phyloP scores from a whole-genome alignment of 164 flowering plant species.

The Litsea cubeba region DNA sequence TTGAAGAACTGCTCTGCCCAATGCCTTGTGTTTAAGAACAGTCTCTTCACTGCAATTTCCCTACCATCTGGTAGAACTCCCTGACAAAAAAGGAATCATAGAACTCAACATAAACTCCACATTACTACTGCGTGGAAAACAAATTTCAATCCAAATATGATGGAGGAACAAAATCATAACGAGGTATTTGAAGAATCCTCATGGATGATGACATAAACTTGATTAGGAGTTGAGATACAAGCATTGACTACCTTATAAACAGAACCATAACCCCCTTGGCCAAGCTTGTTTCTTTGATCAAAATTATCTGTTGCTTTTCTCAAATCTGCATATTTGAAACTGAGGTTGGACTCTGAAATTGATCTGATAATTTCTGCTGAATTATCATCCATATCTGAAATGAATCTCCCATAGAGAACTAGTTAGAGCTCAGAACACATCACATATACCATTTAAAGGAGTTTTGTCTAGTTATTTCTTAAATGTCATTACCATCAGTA shows the following conservation, averaged over 20 bases:
- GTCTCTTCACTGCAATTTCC: constrained; percentile 20
- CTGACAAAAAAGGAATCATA: not conserved
- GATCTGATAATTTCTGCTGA: constrained; percentile 11
- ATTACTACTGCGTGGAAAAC: not conserved
- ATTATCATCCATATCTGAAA: constrained; percentile 8
- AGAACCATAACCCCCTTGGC: constrained; percentile 14
- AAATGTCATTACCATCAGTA: constrained; percentile 1
- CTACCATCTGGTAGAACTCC: constrained; percentile 13
- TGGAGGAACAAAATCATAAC: not conserved
- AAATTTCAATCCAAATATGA: not conserved
- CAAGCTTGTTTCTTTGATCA: constrained; percentile 6
- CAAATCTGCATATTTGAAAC: constrained; percentile 9
- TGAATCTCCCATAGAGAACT: not conserved
- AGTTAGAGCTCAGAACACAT: not conserved
- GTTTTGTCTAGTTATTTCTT: not conserved
- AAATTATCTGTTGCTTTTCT: constrained; percentile 9
- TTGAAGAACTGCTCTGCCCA: constrained; percentile 15
- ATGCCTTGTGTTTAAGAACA: constrained; percentile 14
- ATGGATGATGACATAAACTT: not conserved
- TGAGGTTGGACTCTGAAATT: constrained; percentile 15
- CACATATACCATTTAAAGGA: not conserved
- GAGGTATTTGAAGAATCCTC: not conserved
- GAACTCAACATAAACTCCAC: not conserved
- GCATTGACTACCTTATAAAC: not conserved
- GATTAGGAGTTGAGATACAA: not conserved